These are phyloP conservation scores for Myotisia sp. DNA, from an alignment of 2,329 filamentous ascomycete species.

Conservation along the genomic window DNA sequence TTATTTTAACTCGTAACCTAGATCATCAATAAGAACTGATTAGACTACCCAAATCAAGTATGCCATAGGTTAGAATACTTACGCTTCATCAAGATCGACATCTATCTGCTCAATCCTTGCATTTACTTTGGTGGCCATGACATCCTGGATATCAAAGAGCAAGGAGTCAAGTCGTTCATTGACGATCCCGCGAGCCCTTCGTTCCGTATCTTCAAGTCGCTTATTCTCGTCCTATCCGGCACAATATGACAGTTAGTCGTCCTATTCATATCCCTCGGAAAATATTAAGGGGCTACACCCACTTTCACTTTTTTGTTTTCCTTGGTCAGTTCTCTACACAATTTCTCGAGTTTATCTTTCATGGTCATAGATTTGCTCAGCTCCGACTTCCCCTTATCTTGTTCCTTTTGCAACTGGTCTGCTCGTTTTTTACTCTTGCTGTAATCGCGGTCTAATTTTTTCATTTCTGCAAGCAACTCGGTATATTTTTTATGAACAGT, in stretches of 20 bases:
- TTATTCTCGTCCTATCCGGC: constrained; percentile 72
- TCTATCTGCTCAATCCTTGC: constrained; percentile 68
- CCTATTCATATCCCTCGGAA: neutral
- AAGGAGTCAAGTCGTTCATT: constrained; percentile 73
- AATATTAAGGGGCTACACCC: constrained; percentile 17
- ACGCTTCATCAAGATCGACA: constrained; percentile 82
- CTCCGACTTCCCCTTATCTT: constrained; percentile 76
- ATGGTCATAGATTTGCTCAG: constrained; percentile 78
- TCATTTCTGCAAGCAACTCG: constrained; percentile 87
- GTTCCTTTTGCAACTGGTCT: constrained; percentile 90
- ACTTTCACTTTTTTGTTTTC: constrained; percentile 99
- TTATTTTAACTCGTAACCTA: constrained; percentile 57
- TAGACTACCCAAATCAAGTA: neutral
- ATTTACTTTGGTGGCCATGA: constrained; percentile 73
- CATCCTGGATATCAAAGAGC: constrained; percentile 71
- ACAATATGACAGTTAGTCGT: constrained; percentile 1
- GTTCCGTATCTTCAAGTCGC: constrained; percentile 72
- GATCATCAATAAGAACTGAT: constrained; percentile 11
- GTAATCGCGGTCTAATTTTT: constrained; percentile 84
- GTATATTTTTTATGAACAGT: constrained; percentile 80
- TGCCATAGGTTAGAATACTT: constrained; percentile 30
- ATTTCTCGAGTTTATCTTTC: constrained; percentile 92
- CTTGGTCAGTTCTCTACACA: constrained; percentile 83
- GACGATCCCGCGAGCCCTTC: constrained; percentile 65
- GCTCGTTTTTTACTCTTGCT: constrained; percentile 91